Base-by-base conservation (phyloP, 1,139 yeast genomes). In the Yamadazyma diddensiae region DNA sequence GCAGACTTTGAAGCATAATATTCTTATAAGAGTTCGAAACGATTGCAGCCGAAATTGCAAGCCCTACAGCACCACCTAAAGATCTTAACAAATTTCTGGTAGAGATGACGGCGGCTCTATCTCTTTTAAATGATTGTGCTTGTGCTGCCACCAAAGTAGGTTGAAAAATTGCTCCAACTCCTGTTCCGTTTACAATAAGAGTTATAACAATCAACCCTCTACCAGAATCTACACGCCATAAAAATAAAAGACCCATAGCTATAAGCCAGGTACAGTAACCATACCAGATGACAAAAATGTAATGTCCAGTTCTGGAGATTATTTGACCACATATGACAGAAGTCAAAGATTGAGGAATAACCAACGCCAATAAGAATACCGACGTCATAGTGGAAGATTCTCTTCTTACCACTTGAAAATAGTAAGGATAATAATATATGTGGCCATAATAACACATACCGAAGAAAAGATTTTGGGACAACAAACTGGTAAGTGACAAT, bases 81-180 rank as follows among this genome's bases (percentile, higher is more conserved):
- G 75, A 67, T 37, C 82, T 52, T 30, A 73, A 42, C 8, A 74
- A 70, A 42, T 74, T 75, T 48, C 82, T 59, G 1, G 77, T 62
- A 3, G 79, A 65, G 7, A 75, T 74, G 7, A 74, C 75, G 9
- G 75, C 77, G 0, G 82, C 79, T 28, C 82, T 52, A 39, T 76
- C 80, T 1, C 70, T 58, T 31, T 64, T 65, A 24, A 50, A 57
- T 6, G 77, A 64, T 34, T 73, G 75, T 1, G 81, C 78, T 48
- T 73, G 77, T 2, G 67, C 68, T 1, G 80, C 80, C 6, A 75
- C 69, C 61, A 76, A 60, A 0, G 78, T 67, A 6, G 62, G 62
- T 31, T 57, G 61, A 44, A 57, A 57, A 3, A 55, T 49, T 26
- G 41, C 49, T 1, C 60, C 62, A 11, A 54, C 52, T 1, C 81